phyloP scores from a whole-genome alignment of 805 yeast species.

The Yarrowia sp. region DNA sequence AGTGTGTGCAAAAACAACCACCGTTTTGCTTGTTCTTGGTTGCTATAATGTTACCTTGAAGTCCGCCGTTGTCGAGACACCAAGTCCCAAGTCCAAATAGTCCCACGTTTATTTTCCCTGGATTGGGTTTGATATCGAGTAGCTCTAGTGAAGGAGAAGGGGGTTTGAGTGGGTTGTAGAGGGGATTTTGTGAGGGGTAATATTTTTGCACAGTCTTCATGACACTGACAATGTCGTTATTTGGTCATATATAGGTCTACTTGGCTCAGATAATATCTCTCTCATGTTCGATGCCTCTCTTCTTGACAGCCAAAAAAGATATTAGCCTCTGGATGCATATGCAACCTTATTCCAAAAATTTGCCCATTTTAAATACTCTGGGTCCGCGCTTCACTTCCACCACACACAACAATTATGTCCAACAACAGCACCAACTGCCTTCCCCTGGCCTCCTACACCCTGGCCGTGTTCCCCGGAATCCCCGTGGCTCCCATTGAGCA shows the following conservation, averaged over 20 bases:
- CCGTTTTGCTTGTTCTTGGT: neutral
- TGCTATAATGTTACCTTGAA: neutral
- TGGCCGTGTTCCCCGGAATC: conserved; percentile 80
- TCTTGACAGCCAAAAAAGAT: neutral
- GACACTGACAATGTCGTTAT: no score
- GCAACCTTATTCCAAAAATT: conserved; percentile 26
- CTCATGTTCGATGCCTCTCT: neutral
- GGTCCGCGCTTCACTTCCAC: neutral
- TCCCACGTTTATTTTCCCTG: conserved; percentile 16
- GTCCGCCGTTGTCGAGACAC: neutral
- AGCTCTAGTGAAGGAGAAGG: no score
- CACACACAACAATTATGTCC: conserved; percentile 24
- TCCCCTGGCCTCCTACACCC: conserved; percentile 84
- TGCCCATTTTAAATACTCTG: conserved; percentile 14
- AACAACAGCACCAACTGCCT: conserved; percentile 34
- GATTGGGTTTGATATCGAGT: neutral
- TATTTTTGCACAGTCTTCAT: no score
- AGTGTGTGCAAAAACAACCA: neutral
- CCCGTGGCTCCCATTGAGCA: conserved; percentile 85
- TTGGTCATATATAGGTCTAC: no score
- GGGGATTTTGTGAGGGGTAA: no score
- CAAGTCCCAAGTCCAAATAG: conserved; percentile 21
- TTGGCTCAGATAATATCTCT: no score
- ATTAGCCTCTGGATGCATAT: conserved; percentile 4
- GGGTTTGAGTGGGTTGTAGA: no score